Conservation (phyloP, 345 rosid species). For the Dipteronia sinensis region DNA sequence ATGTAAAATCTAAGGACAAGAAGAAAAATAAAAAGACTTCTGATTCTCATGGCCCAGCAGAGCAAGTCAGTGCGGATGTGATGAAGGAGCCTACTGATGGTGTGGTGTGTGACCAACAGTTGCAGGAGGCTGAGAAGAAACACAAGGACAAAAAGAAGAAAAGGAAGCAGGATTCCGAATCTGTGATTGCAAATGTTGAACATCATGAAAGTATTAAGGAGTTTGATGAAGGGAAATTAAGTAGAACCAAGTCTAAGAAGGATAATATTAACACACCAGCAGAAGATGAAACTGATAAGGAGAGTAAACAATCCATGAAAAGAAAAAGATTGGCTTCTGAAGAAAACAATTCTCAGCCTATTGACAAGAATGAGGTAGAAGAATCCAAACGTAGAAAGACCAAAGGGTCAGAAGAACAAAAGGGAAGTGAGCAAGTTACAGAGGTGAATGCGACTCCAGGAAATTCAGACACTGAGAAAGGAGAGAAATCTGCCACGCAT, state of each 20-base stretch:
- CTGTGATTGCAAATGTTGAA: conserved; percentile 9
- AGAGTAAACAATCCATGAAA: conserved; percentile 58
- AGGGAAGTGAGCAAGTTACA: conserved; percentile 16
- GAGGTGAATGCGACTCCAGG: conserved; percentile 21
- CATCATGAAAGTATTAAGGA: conserved; percentile 12
- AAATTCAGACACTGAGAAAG: conserved; percentile 40
- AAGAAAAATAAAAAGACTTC: conserved; percentile 35
- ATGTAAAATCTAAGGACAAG: conserved; percentile 27
- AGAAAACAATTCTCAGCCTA: conserved; percentile 35
- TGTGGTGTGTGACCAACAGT: conserved; percentile 11
- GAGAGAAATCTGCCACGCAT: conserved; percentile 38
- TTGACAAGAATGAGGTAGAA: conserved; percentile 36
- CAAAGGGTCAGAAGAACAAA: conserved; percentile 35
- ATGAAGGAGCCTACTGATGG: conserved; percentile 19
- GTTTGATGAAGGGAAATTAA: conserved; percentile 20
- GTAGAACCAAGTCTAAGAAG: conserved; percentile 19
- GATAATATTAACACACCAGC: conserved; percentile 21
- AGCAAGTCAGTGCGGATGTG: conserved; percentile 9
- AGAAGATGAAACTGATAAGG: conserved; percentile 29
- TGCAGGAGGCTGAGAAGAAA: conserved; percentile 28
- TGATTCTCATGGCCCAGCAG: conserved; percentile 17
- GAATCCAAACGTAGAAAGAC: conserved; percentile 60
- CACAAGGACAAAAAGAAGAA: conserved; percentile 50
- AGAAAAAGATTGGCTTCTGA: conserved; percentile 67
- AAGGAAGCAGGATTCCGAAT: conserved; percentile 28